Percentiles rank a stretch among this genome's conserved stretches.
These are phyloP conservation scores for Retiboletus flavoniger DNA, from an alignment of 1,284 basidiomycete genomes.

Conservation along the genomic window DNA sequence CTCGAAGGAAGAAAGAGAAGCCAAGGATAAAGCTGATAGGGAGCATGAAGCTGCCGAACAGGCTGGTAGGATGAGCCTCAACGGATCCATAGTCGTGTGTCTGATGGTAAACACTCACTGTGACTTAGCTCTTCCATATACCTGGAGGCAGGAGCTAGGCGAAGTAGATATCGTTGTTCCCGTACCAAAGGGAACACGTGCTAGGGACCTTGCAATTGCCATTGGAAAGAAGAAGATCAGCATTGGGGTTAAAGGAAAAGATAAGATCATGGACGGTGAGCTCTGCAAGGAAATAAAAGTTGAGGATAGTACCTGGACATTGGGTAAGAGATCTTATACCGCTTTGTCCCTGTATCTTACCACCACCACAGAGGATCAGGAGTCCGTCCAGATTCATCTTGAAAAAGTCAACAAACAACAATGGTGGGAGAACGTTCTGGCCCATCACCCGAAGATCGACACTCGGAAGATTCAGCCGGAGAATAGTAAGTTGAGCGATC, in stretches of 20 bases:
- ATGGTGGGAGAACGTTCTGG: slow-evolving; percentile 98
- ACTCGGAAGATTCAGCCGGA: slow-evolving; percentile 95
- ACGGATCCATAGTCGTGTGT: slow-evolving; percentile 5
- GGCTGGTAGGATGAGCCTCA: slow-evolving; percentile 58
- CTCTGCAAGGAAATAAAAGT: slow-evolving; percentile 92
- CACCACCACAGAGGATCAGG: slow-evolving; percentile 68
- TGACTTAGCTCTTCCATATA: slow-evolving; percentile 79
- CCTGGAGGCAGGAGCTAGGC: slow-evolving; percentile 88
- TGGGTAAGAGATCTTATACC: slow-evolving; percentile 54
- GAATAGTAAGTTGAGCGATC: slow-evolving; percentile 93
- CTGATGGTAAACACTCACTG: slow-evolving; percentile 18
- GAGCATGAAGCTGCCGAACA: slow-evolving; percentile 79
- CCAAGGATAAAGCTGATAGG: slow-evolving; percentile 66
- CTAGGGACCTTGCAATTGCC: slow-evolving; percentile 70
- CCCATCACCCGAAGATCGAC: slow-evolving; percentile 95
- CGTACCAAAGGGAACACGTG: slow-evolving; percentile 85
- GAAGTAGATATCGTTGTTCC: slow-evolving; percentile 84
- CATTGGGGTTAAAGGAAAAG: slow-evolving; percentile 83
- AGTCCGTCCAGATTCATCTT: slow-evolving; percentile 72
- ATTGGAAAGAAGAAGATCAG: slow-evolving; percentile 82
- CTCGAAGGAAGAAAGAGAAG: slow-evolving; percentile 72
- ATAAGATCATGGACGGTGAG: slow-evolving; percentile 86
- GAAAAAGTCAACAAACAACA: slow-evolving; percentile 86
- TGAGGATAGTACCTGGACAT: slow-evolving; percentile 96
- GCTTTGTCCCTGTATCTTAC: slow-evolving; percentile 8